phyloP scores from a whole-genome alignment of 345 rosid genomes.

The Ricinus communis region DNA sequence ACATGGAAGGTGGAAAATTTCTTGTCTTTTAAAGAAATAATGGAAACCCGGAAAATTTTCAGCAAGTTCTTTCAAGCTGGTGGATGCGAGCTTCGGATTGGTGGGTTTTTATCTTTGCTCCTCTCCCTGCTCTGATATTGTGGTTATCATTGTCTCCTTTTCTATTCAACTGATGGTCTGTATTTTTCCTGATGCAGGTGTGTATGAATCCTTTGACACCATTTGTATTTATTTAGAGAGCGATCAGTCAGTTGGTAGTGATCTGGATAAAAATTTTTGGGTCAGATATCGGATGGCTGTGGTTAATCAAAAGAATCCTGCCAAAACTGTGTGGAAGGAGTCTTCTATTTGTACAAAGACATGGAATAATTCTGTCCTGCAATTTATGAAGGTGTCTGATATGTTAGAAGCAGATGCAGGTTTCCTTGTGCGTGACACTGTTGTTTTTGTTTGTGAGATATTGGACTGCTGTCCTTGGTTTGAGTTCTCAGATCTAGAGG shows the following conservation, averaged over 20 bases:
- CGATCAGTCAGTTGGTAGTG: constrained; percentile 87
- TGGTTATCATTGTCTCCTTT: constrained; percentile 23
- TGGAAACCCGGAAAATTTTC: constrained; percentile 98
- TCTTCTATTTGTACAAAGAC: constrained; percentile 99
- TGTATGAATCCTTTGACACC: constrained; percentile 98
- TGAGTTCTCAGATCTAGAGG: constrained; percentile 92
- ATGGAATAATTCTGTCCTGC: constrained; percentile 98
- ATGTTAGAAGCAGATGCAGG: constrained; percentile 99
- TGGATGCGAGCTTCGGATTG: constrained; percentile 99
- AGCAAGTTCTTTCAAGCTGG: constrained; percentile 99
- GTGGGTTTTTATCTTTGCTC: constrained; percentile 44
- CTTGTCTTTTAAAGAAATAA: constrained; percentile 92
- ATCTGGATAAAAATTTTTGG: constrained; percentile 98
- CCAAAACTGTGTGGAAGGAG: constrained; percentile 98
- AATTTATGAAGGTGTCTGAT: constrained; percentile 98
- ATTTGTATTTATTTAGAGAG: constrained; percentile 98
- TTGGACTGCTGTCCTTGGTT: constrained; percentile 98
- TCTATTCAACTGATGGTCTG: constrained; percentile 29
- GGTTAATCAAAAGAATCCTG: constrained; percentile 87
- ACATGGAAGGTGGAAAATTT: constrained; percentile 99
- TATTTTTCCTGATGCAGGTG: constrained; percentile 66
- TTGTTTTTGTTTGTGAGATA: constrained; percentile 98
- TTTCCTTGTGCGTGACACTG: constrained; percentile 95
- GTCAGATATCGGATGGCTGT: constrained; percentile 98
- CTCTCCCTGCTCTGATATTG: constrained; percentile 20